Evolutionary conservation across 2,329 filamentous ascomycete species (phyloP), one percentile per base, ranked within the genome.

Genomic region (Botrytis squamosa): DNA sequence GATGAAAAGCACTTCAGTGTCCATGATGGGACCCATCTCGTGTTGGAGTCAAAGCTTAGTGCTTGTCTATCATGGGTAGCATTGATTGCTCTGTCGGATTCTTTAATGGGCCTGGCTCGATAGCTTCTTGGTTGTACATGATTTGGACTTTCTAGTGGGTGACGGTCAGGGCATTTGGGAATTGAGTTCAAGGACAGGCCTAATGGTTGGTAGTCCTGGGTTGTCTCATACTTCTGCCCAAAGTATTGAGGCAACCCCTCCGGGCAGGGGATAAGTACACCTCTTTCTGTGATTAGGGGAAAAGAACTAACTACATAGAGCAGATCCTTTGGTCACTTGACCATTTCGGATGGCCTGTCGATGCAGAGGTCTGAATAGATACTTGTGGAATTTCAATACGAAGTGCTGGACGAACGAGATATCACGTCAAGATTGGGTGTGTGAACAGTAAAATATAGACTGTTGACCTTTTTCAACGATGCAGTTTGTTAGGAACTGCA

Each of bases 41-140:
- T 88, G 92, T 94, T 94, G 92, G 92, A 86, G 91, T 97, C 93
- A 97, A 94, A 94, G 93, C 86, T 90, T 94, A 86, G 93, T 87
- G 88, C 93, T 95, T 95, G 93, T 95, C 93, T 80, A 77, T 75
- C 33, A 74, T 78, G 77, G 77, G 77, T 77, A 75, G 76, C 76
- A 75, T 73, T 72, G 68, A 72, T 57, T 71, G 36, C 52, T 73
- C 71, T 78, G 75, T 76, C 68, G 52, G 70, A 73, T 63, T 73
- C 71, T 66, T 76, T 44, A 66, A 63, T 33, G 36, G 63, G 69
- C 46, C 59, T 49, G 40, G n/a, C 22, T 75, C 64, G 71, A 52
- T 73, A 74, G 62, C 66, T 71, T 69, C 66, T 73, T 73, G 68
- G 75, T 74, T 78, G 76, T 77, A 74, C 60, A 67, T 55, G 69